Base-by-base conservation (phyloP, 1,284 basidiomycete species). In the Malassezia pachydermatis region DNA sequence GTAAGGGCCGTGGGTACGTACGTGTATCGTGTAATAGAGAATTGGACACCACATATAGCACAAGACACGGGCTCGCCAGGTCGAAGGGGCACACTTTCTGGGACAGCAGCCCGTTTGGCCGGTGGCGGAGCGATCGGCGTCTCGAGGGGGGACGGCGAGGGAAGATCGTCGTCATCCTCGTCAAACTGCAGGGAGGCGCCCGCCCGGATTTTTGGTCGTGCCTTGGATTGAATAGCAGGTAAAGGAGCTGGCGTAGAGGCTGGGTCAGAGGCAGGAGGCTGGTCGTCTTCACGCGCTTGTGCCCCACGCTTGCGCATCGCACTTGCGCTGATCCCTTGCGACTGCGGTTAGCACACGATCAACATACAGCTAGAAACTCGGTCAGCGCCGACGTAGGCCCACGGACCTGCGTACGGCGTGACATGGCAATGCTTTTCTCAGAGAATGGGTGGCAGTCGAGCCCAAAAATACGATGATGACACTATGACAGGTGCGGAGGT, bases 311-410 rank as follows among this genome's bases (percentile, higher is more conserved):
- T 5, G 32, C 35, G 32, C 16, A 39, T 37, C 7, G 32, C 35
- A 9, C 46, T 33, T 30, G 47, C 41, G 16, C 27, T 27, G 13
- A 34, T 44, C 45, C 32, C 47, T 42, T 25, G 13, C 41, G 38
- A 13, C 40, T 47, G 27, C 37, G 22, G 22, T 37, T 5, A 23
- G 25, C 23, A 28, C 13, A 2, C 34, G 10, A 6, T 6, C 17
- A 3, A 76, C 80, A 52, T 57, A 88, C 88, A 60, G 81, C 80
- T 16, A 96, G 77, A 69, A 89, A 95, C 57, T 88, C 86, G 22
- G 90, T 94, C 10, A 96, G 75, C 0, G 90, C 90, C 37, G 87
- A 90, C 0, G 85, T 82, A 0, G 90, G 89, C 0, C 90, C 90
- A 16, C 84, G 79, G 34, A 94, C 82, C 28, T 52, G 54, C 35